Conservation (phyloP, 192 early-diverging fungal species). For the Allomyces macrogynus region DNA sequence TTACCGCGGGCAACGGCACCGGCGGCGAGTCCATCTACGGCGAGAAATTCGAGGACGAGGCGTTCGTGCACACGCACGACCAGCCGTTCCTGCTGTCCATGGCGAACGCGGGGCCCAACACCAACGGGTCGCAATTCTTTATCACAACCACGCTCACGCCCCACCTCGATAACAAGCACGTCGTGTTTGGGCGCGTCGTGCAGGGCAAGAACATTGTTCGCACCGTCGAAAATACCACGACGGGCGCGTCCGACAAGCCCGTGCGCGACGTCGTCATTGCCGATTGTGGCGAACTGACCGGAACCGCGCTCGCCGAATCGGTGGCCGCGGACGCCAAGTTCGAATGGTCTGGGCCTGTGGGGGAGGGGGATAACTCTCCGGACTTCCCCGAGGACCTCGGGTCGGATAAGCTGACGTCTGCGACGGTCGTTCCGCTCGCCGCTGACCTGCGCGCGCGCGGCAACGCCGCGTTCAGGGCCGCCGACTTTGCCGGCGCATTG, state of each 20-base stretch:
- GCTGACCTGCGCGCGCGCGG: neutral
- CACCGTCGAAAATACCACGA: constrained; percentile 43
- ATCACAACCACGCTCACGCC: constrained; percentile 48
- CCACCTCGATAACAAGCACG: constrained; percentile 58
- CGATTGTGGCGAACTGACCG: constrained; percentile 50
- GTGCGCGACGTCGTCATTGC: constrained; percentile 38
- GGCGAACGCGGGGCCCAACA: constrained; percentile 59
- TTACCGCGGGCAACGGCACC: constrained; percentile 54
- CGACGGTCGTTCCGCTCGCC: neutral
- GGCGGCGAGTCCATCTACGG: constrained; percentile 18
- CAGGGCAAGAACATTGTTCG: constrained; percentile 68
- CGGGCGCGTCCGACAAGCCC: constrained; percentile 31
- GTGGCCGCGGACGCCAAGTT: neutral
- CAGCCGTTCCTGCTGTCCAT: constrained; percentile 49
- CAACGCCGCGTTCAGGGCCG: neutral
- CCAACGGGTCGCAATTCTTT: constrained; percentile 74
- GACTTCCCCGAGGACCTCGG: neutral
- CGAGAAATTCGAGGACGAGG: constrained; percentile 31
- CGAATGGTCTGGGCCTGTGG: neutral
- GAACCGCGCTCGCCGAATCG: constrained; percentile 8
- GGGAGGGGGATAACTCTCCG: neutral
- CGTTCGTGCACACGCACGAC: constrained; percentile 48
- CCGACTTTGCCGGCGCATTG: neutral
- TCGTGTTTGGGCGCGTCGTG: constrained; percentile 54
- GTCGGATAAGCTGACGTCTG: neutral